Evolutionary conservation across 2,329 filamentous ascomycete genomes (phyloP), one percentile per base, ranked within the genome.

Genomic region (Stagonosporopsis rhizophila): DNA sequence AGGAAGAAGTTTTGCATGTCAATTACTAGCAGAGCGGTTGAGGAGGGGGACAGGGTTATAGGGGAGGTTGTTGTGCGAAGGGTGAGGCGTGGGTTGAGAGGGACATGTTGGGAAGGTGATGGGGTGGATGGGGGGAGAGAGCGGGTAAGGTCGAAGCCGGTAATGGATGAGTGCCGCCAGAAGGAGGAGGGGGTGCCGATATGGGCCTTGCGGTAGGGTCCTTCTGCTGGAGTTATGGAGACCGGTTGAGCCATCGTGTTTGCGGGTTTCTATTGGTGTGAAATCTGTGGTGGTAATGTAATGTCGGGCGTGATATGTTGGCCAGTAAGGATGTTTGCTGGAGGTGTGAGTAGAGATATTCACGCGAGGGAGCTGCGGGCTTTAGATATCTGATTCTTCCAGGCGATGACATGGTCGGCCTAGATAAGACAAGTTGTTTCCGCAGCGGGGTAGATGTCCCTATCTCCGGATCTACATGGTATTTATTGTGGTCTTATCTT

Each of bases 91-190:
- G 12, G 59, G 73, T 1, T 15, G 37, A 12, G 59, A 72, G 6
- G n/a, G n/a, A n/a, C n/a, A n/a, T n/a, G n/a, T n/a, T n/a, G n/a
- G n/a, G n/a, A n/a, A n/a, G n/a, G n/a, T n/a, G n/a, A n/a, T 11
- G 37, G 20, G 2, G 17, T 47, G 4, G n/a, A n/a, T 2, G 47
- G 4, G 17, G 28, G 6, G 4, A 66, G 60, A 6, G 65, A 9
- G 56, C 78, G 80, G 1, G 79, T 81, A 5, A 82, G 75, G 60
- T 82, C 77, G 67, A 81, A 82, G 44, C 78, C 79, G 11, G 65
- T 73, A n/a, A 54, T 54, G 2, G 74, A 71, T 34, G 76, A 77
- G 62, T 80, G 78, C 5, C 78, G 72, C 80, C 80, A 82, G 68
- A 80, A 80, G 62, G 77, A 78, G 15, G 67, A 61, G 9, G 65